A percentile compares a stretch with the other conserved stretches of the same genome.
Evolutionary conservation across 73 alveolate species (phyloP).

Genomic region (Durusdinium trenchii): DNA sequence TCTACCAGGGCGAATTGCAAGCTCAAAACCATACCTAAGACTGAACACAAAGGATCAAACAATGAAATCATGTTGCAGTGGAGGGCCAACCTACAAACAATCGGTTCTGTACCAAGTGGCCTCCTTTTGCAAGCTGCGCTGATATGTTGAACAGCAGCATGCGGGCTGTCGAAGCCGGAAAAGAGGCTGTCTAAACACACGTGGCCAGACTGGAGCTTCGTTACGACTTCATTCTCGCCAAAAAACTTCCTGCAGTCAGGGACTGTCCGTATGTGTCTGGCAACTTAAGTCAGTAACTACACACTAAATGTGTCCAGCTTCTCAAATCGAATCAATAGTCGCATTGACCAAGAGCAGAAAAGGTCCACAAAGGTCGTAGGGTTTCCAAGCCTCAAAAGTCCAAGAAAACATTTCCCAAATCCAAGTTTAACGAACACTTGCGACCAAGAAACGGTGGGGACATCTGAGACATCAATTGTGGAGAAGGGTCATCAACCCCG

Average conservation of each 20-base stretch:
- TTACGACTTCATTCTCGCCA: background rate
- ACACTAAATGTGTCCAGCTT: background rate
- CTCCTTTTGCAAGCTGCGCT: background rate
- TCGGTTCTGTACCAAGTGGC: background rate
- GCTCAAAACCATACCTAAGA: slow-evolving; percentile 1
- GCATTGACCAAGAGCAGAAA: background rate
- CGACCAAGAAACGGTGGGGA: background rate
- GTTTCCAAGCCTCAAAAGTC: background rate
- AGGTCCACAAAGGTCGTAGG: background rate
- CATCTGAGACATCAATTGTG: background rate
- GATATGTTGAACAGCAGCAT: background rate
- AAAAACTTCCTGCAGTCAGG: background rate
- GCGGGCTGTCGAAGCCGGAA: background rate
- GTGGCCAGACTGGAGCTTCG: background rate
- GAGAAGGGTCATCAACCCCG: background rate
- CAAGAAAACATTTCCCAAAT: background rate
- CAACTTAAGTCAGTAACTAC: background rate
- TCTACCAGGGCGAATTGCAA: background rate
- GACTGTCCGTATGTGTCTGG: background rate
- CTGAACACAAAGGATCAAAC: background rate
- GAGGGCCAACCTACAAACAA: background rate
- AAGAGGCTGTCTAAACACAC: background rate
- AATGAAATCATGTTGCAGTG: too few relatives aligned
- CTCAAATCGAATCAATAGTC: background rate
- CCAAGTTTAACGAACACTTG: background rate